Percentiles rank a stretch among this genome's conserved stretches.
Evolutionary conservation across 176 grass and related monocot genomes (phyloP).

Genomic region (Melocanna baccifera): DNA sequence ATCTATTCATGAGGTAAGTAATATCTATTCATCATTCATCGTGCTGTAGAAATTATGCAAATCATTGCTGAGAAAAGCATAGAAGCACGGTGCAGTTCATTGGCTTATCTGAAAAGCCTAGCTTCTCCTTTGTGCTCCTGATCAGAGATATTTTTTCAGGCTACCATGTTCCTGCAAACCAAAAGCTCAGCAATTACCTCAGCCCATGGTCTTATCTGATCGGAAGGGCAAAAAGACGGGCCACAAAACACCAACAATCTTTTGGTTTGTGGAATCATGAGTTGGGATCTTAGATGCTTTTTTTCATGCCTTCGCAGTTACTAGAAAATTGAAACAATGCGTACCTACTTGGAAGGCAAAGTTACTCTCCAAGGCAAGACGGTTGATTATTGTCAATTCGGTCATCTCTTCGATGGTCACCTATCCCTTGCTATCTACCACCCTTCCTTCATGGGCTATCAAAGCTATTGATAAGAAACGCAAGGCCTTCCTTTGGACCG

Average conservation of each 20-base stretch:
- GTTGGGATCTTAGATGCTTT: constrained; percentile 9
- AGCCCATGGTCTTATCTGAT: constrained; percentile 9
- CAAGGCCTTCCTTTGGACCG: no score
- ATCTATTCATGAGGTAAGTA: no score
- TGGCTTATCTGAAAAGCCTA: background rate
- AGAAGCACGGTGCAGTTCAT: background rate
- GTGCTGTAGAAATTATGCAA: no score
- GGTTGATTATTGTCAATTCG: no score
- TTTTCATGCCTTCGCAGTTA: background rate
- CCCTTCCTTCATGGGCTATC: no score
- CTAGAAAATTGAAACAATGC: background rate
- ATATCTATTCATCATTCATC: no score
- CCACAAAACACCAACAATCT: background rate
- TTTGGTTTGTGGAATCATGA: constrained; percentile 20
- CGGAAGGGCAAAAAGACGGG: constrained; percentile 1
- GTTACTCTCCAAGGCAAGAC: no score
- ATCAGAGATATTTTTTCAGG: constrained; percentile 21
- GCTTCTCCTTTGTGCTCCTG: background rate
- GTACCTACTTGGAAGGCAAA: no score
- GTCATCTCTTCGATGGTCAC: no score
- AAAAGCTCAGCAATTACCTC: constrained; percentile 33
- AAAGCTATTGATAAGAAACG: no score
- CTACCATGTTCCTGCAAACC: background rate
- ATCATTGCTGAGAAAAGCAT: no score
- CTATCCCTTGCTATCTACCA: no score